Evolutionary conservation across 2,329 filamentous ascomycete species (phyloP), one percentile per base, ranked within the genome.

Genomic region (Cyphellophora europaea): DNA sequence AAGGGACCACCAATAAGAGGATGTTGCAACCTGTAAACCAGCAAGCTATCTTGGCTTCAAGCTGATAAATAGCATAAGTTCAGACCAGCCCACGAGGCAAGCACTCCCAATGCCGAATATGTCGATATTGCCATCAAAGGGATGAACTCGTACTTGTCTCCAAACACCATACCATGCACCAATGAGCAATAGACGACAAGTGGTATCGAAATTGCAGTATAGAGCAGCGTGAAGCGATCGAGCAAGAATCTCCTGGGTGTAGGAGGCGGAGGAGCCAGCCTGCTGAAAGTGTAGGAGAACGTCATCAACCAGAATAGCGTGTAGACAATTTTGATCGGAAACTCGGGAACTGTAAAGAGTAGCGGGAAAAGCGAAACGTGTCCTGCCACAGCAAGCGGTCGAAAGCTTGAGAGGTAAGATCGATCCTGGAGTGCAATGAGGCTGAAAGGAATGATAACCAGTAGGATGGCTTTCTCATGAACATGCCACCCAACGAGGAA

Each of bases 401-500:
- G 74, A 63, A 96, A 98, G 1, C 89, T 89, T 39, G 86, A 81
- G 19, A 96, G 77, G 54, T 94, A 88, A 16, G 91, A 79, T 33
- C 91, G 77, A 56, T 96, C 88, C 55, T 82, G 82, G 33, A 96
- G 74, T 1, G 89, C 88, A 41, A 96, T 80, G 42, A 98, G 72
- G 49, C 84, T 93, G 66, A 96, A 96, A 0, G 91, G 91, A 32
- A 96, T 83, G 47, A 98, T 87, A 53, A 96, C 82, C 13, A 96
- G 74, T 14, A 98, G 72, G 38, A 98, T 83, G 2, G 91, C 91
- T 61, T 98, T 98, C 56, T 98, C 91, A 52, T 98, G 91, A 6
- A 98, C 91, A 54, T 98, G 91, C 87, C 89, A 98, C 37, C 91
- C 89, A 50, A 96, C 96, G 6, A 98, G 71, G 63, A 98, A 98